Evolutionary conservation across 345 rosid species (phyloP), one percentile per base, ranked within the genome.

Genomic region (Leavenworthia alabamica): DNA sequence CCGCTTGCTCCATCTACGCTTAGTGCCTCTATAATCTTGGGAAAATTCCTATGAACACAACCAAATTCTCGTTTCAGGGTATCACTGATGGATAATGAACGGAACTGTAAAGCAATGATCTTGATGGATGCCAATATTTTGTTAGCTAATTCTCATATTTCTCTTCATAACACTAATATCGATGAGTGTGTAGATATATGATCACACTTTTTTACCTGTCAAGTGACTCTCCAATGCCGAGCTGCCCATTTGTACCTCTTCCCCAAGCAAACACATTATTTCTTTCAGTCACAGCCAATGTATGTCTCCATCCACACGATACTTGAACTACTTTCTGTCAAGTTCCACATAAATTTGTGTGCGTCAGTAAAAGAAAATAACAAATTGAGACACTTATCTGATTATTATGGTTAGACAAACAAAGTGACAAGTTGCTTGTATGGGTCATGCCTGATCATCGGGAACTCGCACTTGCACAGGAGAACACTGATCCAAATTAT

Each of bases 231-330:
- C 97, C 97, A 42, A 76, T 81, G 54, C 99, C 99, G 49, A 93
- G 99, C 79, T 93, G 99, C 65, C 99, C 96, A 74, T 89, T 93
- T 37, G 97, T 93, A 56, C 97, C 99, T 81, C 99, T 83, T 42
- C 99, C 99, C 99, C 99, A 89, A 53, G 97, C 89, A 73, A 80
- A 93, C 13, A 93, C 82, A 66, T 93, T 89, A 36, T 85, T 73
- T 52, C 41, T 69, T 67, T 87, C 99, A 5, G 96, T 89, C 58
- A 87, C 77, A 68, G 96, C 97, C 76, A 93, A 81, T 0, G 99
- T 83, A 65, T 92, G 99, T 74, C 99, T 89, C 99, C 97, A 92
- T 42, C 97, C 97, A 66, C 99, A 89, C 19, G 99, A 78, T 46
- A 93, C 80, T 73, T 83, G 91, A 51, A 74, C 72, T 62, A 93